Conservation (phyloP, 2,329 filamentous ascomycete species). For the Aspergillus sp. region DNA sequence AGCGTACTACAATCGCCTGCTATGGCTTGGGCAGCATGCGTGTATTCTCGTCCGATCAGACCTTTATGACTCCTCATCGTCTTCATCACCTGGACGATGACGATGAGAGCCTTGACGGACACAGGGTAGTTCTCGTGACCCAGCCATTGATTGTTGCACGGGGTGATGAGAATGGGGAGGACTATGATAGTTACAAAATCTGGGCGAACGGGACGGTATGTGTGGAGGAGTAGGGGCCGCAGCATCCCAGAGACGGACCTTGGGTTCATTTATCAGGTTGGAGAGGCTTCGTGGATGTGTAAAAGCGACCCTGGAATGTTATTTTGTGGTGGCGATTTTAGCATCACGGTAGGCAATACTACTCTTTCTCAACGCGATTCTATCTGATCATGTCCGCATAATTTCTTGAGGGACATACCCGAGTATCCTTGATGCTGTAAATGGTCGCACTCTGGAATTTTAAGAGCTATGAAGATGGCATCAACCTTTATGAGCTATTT, state of each 20-base stretch:
- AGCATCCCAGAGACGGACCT: neutral
- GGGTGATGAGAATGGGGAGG: slow-evolving; percentile 28
- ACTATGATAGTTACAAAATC: slow-evolving; percentile 27
- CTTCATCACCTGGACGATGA: slow-evolving; percentile 28
- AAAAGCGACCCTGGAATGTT: too few species aligned
- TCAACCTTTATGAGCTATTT: too few species aligned
- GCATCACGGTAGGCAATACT: too few species aligned
- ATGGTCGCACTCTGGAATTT: too few species aligned
- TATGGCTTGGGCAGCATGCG: neutral
- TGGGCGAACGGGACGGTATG: slow-evolving; percentile 26
- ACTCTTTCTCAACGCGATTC: too few species aligned
- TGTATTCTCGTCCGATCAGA: neutral
- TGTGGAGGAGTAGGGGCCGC: too few species aligned
- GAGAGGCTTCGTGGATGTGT: too few species aligned
- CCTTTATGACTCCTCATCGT: slow-evolving; percentile 24
- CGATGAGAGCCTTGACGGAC: slow-evolving; percentile 23
- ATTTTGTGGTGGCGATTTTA: too few species aligned
- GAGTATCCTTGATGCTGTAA: too few species aligned
- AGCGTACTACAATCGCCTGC: slow-evolving; percentile 23
- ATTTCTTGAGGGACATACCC: too few species aligned
- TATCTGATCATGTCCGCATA: too few species aligned
- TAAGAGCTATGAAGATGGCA: too few species aligned
- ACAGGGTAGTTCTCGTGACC: slow-evolving; percentile 19
- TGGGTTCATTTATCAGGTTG: neutral
- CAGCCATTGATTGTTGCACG: slow-evolving; percentile 28